phyloP scores from a whole-genome alignment of 768 basidiomycete genomes.

The Kwoniella europaea region DNA sequence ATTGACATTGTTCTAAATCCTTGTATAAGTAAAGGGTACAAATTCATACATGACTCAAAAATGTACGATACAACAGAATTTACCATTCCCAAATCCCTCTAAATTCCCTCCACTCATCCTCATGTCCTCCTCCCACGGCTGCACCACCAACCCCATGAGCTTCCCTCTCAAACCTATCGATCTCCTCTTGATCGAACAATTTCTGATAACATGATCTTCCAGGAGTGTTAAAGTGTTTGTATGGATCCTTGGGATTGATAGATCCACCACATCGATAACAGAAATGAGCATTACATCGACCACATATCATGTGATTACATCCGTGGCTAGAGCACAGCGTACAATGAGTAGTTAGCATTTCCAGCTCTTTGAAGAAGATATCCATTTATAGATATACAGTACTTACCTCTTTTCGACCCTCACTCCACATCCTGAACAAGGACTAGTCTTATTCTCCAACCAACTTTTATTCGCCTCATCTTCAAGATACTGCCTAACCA shows the following conservation, averaged over 20 bases:
- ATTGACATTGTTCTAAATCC: too few species aligned
- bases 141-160: slow-evolving; percentile 24
- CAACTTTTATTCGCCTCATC: slow-evolving; percentile 76
- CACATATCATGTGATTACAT: slow-evolving; percentile 79
- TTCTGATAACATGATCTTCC: slow-evolving; percentile 51
- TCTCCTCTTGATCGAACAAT: slow-evolving; percentile 56
- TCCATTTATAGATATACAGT: too few species aligned
- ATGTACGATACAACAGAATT: background rate
- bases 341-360: background rate
- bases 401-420: slow-evolving; percentile 69
- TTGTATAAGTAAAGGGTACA: background rate
- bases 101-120: slow-evolving; percentile 24
- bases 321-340: slow-evolving; percentile 58
- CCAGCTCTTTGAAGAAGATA: too few species aligned
- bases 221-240: slow-evolving; percentile 49
- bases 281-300: slow-evolving; percentile 45
- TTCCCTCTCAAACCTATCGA: slow-evolving; percentile 52
- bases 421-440: slow-evolving; percentile 71
- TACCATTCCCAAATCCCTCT: slow-evolving; percentile 32
- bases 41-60: background rate
- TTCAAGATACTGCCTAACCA: slow-evolving; percentile 71
- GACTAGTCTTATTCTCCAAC: slow-evolving; percentile 71
- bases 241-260: slow-evolving; percentile 51
- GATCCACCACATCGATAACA: slow-evolving; percentile 45
- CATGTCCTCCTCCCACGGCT: slow-evolving; percentile 1